Base-by-base conservation (phyloP, 805 yeast genomes). In the Pichia exigua region DNA sequence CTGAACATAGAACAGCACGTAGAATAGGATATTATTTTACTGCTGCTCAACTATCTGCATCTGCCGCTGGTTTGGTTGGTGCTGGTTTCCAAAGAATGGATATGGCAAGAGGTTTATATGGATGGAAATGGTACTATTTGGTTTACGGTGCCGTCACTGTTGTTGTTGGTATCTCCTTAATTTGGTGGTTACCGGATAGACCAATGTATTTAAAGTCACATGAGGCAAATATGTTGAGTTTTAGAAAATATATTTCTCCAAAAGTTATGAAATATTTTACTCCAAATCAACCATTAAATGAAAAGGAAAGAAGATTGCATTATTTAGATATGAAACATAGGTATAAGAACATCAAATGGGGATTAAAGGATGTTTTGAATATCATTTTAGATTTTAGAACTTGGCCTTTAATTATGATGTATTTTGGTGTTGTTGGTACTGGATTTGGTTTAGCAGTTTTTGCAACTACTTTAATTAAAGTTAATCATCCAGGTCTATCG, bases 371-470 rank as follows among this genome's bases (percentile, higher is more conserved):
- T 54, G 71, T 88, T 30, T 59, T 67, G 42, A 65, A 63, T 10
- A 76, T 88, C 42, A 57, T 86, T 22, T 59, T 72, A 32, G 96
- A 89, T 63, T 61, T 75, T 44, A 74, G 94, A 57, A 73, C 84
- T 42, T 87, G 91, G 91, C 94, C 95, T 1, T 67, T 89, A 53
- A 72, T 87, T 44, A 73, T 88, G 69, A 88, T 88, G 96, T 88
- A 88, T 68, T 89, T 88, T 64, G 96, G 96, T 20, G 95, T 86
- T 21, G 96, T 88, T 26, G 96, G 96, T 45, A 81, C 88, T n/a
- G 96, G 96, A 1, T 83, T 77, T 61, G 96, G 95, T 32, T 71
- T 88, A 46, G 90, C 90, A 32, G 92, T 84, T 21, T 88, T 85
- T 67, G 96, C 91, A 6, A 83, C 95, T 4, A 82, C 92, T 10